Evolutionary conservation across 1,284 basidiomycete species (phyloP).

Genomic region (Schizophyllum amplum): DNA sequence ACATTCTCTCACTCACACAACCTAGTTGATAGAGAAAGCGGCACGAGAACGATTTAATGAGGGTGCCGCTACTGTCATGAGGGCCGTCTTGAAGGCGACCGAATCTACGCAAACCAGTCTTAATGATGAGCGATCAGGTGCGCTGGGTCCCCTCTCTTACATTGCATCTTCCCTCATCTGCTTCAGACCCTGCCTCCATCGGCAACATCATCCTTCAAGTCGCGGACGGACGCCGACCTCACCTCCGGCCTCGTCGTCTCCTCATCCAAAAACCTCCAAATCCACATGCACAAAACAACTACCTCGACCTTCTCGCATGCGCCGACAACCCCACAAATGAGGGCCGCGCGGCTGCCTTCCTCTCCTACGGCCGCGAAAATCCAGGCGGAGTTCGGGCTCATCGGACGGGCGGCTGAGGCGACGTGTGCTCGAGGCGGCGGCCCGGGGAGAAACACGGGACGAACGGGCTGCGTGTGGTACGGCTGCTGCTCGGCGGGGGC

Average conservation of each 20-base stretch:
- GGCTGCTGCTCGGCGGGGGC: slow-evolving; percentile 79
- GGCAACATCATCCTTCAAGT: slow-evolving; percentile 54
- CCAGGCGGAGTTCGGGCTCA: slow-evolving; percentile 76
- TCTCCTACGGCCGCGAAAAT: slow-evolving; percentile 68
- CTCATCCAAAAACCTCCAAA: slow-evolving; percentile 49
- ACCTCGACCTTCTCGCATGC: slow-evolving; percentile 64
- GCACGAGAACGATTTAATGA: slow-evolving; percentile 75
- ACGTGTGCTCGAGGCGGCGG: slow-evolving; percentile 71
- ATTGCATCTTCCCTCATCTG: slow-evolving; percentile 3
- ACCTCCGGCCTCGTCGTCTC: slow-evolving; percentile 46
- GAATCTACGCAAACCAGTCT: slow-evolving; percentile 56
- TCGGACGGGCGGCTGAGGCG: slow-evolving; percentile 66
- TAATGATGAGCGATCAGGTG: slow-evolving; percentile 60
- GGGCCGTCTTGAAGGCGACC: slow-evolving; percentile 62
- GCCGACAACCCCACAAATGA: slow-evolving; percentile 75
- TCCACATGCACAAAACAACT: slow-evolving; percentile 64
- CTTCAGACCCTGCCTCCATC: slow-evolving; percentile 53
- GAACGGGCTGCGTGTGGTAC: slow-evolving; percentile 80
- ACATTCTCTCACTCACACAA: slow-evolving; percentile 3
- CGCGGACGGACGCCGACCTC: slow-evolving; percentile 51
- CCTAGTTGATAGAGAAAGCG: slow-evolving; percentile 67
- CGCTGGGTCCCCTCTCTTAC: slow-evolving; percentile 11
- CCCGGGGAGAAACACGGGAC: slow-evolving; percentile 84
- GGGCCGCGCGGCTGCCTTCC: slow-evolving; percentile 58
- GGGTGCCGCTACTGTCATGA: slow-evolving; percentile 63